Conservation (phyloP, 345 rosid species). For the Populus davidiana region DNA sequence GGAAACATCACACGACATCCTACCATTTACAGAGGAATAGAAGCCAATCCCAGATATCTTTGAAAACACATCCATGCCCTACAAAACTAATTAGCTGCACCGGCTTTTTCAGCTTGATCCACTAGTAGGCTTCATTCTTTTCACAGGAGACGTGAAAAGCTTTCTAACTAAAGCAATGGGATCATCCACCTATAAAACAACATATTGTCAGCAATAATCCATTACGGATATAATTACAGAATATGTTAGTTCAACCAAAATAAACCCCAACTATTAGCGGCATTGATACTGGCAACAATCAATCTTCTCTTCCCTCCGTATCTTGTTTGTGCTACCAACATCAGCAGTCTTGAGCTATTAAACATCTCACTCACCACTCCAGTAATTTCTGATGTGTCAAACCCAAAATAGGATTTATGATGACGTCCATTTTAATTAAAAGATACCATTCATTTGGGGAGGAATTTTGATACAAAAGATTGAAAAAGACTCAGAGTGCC, state of each 20-base stretch:
- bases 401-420: neutral
- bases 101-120: constrained; percentile 31
- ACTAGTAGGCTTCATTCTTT: constrained; percentile 39
- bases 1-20: neutral
- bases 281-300: neutral
- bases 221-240: neutral
- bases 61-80: neutral
- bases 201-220: neutral
- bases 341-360: neutral
- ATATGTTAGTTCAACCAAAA: neutral
- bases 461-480: neutral
- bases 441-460: neutral
- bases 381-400: neutral
- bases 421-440: neutral
- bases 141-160: constrained; percentile 62
- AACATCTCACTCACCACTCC: neutral
- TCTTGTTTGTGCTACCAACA: neutral
- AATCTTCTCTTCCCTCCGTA: neutral
- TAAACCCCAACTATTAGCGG: neutral
- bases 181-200: constrained; percentile 58
- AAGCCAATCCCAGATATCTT: neutral
- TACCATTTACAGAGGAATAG: neutral
- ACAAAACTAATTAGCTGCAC: constrained; percentile 6
- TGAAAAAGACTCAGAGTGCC: neutral
- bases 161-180: constrained; percentile 66